These are phyloP conservation scores for Tylopilus intermedius DNA, from an alignment of 768 basidiomycete species.

Conservation along the genomic window DNA sequence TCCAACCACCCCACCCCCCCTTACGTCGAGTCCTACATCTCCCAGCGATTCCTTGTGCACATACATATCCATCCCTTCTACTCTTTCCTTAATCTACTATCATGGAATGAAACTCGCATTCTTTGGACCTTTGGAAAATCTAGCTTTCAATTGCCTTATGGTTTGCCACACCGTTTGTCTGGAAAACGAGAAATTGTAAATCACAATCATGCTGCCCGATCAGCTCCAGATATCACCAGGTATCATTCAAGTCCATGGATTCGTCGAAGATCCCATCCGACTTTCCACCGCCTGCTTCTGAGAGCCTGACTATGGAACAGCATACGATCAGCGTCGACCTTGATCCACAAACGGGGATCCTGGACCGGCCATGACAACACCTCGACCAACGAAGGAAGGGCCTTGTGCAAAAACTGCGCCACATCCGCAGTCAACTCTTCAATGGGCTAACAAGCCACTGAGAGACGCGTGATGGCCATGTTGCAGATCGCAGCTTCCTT, in stretches of 20 bases:
- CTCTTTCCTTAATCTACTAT: constrained; percentile 17
- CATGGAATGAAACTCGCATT: constrained; percentile 7
- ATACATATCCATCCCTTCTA: constrained; percentile 9
- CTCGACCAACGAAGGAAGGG: neutral
- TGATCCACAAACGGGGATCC: neutral
- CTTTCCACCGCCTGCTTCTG: neutral
- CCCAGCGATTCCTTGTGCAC: constrained; percentile 16
- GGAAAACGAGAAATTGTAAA: neutral
- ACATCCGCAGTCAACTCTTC: neutral
- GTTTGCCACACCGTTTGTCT: neutral
- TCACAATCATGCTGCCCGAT: neutral
- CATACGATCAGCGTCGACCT: neutral
- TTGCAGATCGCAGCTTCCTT: no score
- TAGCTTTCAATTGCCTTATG: neutral
- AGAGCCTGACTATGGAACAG: neutral
- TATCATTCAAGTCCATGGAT: neutral
- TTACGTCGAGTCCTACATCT: constrained; percentile 2
- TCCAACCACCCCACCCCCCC: no score
- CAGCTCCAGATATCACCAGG: neutral
- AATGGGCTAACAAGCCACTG: neutral
- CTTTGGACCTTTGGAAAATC: neutral
- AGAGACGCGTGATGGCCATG: neutral
- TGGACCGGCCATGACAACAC: neutral
- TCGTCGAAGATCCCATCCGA: neutral
- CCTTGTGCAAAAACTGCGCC: neutral